A percentile compares a stretch with the other conserved stretches of the same genome.
Evolutionary conservation across 768 basidiomycete species (phyloP).

Genomic region (Botryobasidium botryosum): DNA sequence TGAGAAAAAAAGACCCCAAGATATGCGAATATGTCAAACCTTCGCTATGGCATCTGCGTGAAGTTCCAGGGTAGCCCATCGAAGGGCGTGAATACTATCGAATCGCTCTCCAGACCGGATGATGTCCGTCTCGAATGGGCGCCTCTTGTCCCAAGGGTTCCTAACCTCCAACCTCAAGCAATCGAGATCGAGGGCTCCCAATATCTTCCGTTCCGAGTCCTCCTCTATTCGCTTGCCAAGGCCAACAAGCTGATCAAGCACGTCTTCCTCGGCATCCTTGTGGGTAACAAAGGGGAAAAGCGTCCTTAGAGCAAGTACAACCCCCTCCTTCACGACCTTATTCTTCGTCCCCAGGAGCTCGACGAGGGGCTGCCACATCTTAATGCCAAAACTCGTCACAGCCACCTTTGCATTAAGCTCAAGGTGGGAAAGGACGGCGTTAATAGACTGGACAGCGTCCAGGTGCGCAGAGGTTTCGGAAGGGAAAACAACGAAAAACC

Average conservation of each 20-base stretch:
- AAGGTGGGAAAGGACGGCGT: conserved; percentile 53
- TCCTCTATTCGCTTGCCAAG: conserved; percentile 39
- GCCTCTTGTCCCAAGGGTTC: conserved; percentile 12
- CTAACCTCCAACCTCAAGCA: conserved; percentile 39
- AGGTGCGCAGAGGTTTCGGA: conserved; percentile 64
- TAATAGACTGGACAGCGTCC: conserved; percentile 52
- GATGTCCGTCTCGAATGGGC: conserved; percentile 42
- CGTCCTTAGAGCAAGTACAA: conserved; percentile 53
- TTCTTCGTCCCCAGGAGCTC: conserved; percentile 67
- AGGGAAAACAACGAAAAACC: conserved; percentile 50
- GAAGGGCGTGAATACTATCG: conserved; percentile 44
- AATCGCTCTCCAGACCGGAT: conserved; percentile 66
- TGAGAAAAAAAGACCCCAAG: background rate
- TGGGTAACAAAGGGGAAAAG: conserved; percentile 56
- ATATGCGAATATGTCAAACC: conserved; percentile 25
- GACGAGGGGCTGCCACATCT: conserved; percentile 47
- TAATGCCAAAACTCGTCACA: conserved; percentile 41
- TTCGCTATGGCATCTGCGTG: conserved; percentile 62
- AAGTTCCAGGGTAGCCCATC: conserved; percentile 66
- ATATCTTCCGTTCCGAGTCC: conserved; percentile 47
- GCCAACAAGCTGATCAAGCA: conserved; percentile 31
- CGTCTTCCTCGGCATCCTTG: conserved; percentile 23
- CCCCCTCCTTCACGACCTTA: conserved; percentile 55
- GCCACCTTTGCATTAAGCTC: conserved; percentile 52
- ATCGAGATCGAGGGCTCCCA: conserved; percentile 48